Evolutionary conservation across 2,329 filamentous ascomycete species (phyloP).

Genomic region (Microdochium paspali): DNA sequence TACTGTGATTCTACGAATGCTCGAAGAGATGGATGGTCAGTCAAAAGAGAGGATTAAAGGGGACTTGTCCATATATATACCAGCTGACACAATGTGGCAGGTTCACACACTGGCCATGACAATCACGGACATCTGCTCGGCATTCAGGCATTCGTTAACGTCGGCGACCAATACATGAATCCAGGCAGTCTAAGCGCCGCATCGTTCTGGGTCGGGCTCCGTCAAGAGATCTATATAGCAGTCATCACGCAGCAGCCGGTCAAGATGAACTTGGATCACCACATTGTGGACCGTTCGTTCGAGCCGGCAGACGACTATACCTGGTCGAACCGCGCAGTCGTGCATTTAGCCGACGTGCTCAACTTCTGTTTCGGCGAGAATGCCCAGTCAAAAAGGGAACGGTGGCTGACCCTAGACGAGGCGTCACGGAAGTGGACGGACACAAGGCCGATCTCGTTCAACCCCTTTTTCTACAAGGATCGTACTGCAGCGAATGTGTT

Average conservation of each 20-base stretch:
- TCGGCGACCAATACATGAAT: conserved; percentile 26
- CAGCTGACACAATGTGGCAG: conserved; percentile 18
- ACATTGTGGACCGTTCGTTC: conserved; percentile 41
- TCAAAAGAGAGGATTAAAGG: not conserved
- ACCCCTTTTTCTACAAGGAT: conserved; percentile 40
- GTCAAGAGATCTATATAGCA: conserved; percentile 51
- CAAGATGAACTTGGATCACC: conserved; percentile 38
- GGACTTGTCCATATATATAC: not conserved
- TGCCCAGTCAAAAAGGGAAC: conserved; percentile 15
- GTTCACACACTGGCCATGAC: conserved; percentile 31
- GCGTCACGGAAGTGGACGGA: conserved; percentile 36
- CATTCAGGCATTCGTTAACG: conserved; percentile 36
- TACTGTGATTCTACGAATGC: conserved; percentile 40
- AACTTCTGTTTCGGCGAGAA: conserved; percentile 49
- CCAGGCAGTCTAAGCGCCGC: conserved; percentile 36
- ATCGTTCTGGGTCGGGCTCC: conserved; percentile 46
- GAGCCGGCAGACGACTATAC: conserved; percentile 37
- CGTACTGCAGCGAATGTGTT: conserved; percentile 31
- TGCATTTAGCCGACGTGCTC: conserved; percentile 54
- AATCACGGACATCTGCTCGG: conserved; percentile 36
- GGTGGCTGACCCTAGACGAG: conserved; percentile 34
- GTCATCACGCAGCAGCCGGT: conserved; percentile 35
- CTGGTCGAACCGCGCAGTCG: conserved; percentile 52
- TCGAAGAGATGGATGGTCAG: conserved; percentile 34
- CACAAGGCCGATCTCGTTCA: conserved; percentile 39